Evolutionary conservation across 305 asterid genomes (phyloP).

Genomic region (Solanum hybrid): DNA sequence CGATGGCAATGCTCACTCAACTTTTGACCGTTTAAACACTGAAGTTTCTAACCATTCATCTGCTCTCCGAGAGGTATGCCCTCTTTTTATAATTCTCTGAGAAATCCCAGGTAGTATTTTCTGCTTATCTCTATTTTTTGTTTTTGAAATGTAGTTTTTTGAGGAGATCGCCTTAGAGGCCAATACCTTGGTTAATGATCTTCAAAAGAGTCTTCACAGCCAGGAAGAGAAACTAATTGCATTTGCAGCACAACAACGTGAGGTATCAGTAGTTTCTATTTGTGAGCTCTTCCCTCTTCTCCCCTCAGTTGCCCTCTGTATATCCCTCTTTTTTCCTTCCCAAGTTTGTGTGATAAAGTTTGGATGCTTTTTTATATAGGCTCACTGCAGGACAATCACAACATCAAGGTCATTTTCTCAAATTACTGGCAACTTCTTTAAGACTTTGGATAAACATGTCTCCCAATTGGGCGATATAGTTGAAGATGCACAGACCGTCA

Average conservation of each 20-base stretch:
- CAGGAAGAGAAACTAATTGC: slow-evolving; percentile 68
- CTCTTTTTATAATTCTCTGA: slow-evolving; percentile 12
- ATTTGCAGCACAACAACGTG: slow-evolving; percentile 71
- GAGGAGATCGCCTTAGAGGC: slow-evolving; percentile 78
- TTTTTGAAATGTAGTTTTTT: slow-evolving; percentile 52
- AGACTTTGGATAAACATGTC: slow-evolving; percentile 64
- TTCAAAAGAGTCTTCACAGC: slow-evolving; percentile 71
- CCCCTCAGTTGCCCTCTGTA: neutral
- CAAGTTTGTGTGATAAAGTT: neutral
- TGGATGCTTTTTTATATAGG: slow-evolving; percentile 50
- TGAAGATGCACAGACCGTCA: slow-evolving; percentile 66
- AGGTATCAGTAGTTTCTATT: slow-evolving; percentile 40
- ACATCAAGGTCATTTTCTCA: slow-evolving; percentile 75
- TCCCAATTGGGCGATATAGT: slow-evolving; percentile 72
- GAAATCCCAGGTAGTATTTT: neutral
- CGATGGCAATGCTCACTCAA: slow-evolving; percentile 56
- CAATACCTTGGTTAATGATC: slow-evolving; percentile 70
- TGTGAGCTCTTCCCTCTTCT: neutral
- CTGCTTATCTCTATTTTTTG: slow-evolving; percentile 13
- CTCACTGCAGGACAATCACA: slow-evolving; percentile 76
- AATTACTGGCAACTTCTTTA: slow-evolving; percentile 61
- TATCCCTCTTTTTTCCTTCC: neutral
- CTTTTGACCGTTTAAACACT: slow-evolving; percentile 63
- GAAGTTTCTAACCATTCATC: slow-evolving; percentile 84
- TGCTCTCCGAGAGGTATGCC: slow-evolving; percentile 67